phyloP scores from a whole-genome alignment of 2,329 filamentous ascomycete genomes.

The Colletotrichum paranaense region DNA sequence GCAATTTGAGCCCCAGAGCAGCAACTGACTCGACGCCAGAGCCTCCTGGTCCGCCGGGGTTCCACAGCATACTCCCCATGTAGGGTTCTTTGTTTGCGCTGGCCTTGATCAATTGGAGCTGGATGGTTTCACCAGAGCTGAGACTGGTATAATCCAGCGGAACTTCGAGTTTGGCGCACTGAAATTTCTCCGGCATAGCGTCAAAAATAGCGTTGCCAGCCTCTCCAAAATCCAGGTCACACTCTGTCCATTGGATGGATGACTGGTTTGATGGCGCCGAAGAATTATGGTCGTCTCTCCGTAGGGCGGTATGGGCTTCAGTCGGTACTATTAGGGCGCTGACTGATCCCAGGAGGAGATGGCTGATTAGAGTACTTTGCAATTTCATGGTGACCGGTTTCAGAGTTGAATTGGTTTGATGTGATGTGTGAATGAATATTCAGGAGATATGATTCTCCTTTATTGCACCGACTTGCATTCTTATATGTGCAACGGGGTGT shows the following conservation, averaged over 20 bases:
- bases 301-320: background rate
- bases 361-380: background rate
- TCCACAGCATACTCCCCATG: background rate
- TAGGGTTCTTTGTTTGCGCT: background rate
- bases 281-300: background rate
- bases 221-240: background rate
- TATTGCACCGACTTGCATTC: background rate
- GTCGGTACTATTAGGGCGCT: background rate
- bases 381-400: background rate
- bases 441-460: background rate
- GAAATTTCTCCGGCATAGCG: background rate
- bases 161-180: background rate
- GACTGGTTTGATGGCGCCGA: background rate
- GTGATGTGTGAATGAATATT: background rate
- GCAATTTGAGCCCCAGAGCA: background rate
- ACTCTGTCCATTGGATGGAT: background rate
- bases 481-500: background rate
- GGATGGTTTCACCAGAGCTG: background rate
- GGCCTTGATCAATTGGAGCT: background rate
- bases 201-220: background rate
- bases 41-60: background rate
- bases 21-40: background rate
- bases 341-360: background rate
- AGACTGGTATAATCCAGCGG: background rate
- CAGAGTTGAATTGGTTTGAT: background rate